Conservation (phyloP, 1,284 basidiomycete genomes). For the Acaromyces ingoldii region DNA sequence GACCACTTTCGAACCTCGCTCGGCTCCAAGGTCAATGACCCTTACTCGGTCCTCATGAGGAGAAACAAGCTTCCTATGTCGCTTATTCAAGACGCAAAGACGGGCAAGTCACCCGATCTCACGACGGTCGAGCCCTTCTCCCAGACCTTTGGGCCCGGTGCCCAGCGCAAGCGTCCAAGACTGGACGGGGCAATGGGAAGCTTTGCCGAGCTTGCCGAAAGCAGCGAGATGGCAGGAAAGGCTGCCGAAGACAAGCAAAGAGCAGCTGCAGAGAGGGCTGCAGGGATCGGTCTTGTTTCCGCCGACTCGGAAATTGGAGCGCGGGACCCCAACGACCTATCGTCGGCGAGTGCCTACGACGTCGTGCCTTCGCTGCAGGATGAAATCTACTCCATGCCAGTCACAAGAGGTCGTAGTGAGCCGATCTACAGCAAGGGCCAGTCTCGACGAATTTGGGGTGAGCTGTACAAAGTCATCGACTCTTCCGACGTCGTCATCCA, state of each 20-base stretch:
- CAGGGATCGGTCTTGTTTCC: constrained; percentile 43
- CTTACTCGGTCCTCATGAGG: constrained; percentile 45
- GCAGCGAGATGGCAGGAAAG: constrained; percentile 27
- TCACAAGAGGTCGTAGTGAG: constrained; percentile 46
- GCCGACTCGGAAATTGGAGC: constrained; percentile 41
- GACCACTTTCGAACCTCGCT: constrained; percentile 57
- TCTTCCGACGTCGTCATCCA: constrained; percentile 96
- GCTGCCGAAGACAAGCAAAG: constrained; percentile 36
- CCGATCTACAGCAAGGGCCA: constrained; percentile 51
- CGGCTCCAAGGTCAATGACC: constrained; percentile 42
- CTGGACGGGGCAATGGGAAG: constrained; percentile 40
- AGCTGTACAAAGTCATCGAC: constrained; percentile 99
- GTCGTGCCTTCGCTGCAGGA: constrained; percentile 9
- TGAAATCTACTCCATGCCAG: constrained; percentile 45
- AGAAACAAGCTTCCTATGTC: constrained; percentile 50
- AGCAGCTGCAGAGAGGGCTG: constrained; percentile 30
- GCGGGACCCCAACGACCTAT: background rate
- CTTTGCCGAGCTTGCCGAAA: constrained; percentile 45
- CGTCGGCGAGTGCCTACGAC: background rate
- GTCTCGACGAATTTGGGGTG: constrained; percentile 76
- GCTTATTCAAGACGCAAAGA: constrained; percentile 42
- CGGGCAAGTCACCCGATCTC: constrained; percentile 41
- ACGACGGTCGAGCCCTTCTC: constrained; percentile 45
- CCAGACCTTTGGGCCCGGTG: constrained; percentile 47
- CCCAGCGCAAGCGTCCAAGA: constrained; percentile 48